These are phyloP conservation scores for Talaromyces sp. DNA, from an alignment of 2,329 filamentous ascomycete genomes.

Conservation along the genomic window DNA sequence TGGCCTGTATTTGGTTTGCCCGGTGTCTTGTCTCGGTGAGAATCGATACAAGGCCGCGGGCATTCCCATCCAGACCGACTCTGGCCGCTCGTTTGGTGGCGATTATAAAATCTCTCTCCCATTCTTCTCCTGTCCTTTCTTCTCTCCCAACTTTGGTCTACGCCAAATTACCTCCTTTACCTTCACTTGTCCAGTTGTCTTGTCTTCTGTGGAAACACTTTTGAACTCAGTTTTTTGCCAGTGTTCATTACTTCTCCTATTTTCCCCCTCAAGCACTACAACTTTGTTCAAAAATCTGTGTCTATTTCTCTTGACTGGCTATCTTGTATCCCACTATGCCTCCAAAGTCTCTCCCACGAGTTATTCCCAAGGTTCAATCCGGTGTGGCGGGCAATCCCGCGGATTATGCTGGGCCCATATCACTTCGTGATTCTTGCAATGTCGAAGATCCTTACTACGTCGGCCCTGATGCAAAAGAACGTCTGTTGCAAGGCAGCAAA, in stretches of 20 bases:
- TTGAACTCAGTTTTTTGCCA: not conserved
- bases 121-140: not conserved
- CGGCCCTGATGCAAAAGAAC: not conserved
- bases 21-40: not conserved
- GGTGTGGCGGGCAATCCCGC: not conserved
- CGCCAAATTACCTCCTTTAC: not conserved
- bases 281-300: not conserved
- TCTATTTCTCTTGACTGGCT: not conserved
- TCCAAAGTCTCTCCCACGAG: not conserved
- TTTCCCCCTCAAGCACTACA: not conserved
- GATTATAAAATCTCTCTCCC: not conserved
- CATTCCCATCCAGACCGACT: not conserved
- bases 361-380: not conserved
- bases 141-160: not conserved
- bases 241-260: not conserved
- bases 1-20: not conserved
- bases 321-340: not conserved
- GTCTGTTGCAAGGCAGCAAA: not conserved
- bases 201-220: not conserved
- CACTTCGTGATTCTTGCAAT: not conserved
- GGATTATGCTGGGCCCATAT: not conserved
- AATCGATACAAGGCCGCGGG: not conserved
- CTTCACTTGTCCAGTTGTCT: not conserved
- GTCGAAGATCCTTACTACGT: not conserved
- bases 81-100: not conserved